Evolutionary conservation across 2,329 filamentous ascomycete species (phyloP).

Genomic region (Aspergillus sp.): DNA sequence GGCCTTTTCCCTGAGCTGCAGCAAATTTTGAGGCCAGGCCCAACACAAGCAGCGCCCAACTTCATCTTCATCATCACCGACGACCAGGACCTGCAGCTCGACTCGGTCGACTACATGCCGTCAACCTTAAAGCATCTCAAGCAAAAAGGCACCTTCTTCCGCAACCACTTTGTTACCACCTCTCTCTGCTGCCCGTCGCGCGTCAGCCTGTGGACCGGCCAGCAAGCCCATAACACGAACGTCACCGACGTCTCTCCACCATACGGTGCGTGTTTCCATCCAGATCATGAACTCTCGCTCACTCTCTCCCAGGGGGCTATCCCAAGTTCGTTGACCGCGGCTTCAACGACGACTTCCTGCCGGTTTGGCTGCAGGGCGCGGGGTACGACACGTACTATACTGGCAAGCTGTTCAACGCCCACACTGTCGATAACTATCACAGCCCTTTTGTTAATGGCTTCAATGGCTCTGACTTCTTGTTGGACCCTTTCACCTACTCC

Average conservation of each 20-base stretch:
- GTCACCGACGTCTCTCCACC: slow-evolving; percentile 52
- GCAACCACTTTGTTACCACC: slow-evolving; percentile 61
- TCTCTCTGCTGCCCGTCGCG: slow-evolving; percentile 66
- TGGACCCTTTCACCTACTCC: slow-evolving; percentile 67
- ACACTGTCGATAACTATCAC: slow-evolving; percentile 62
- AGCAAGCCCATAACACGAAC: slow-evolving; percentile 67
- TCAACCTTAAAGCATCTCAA: slow-evolving; percentile 1
- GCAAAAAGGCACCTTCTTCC: slow-evolving; percentile 57
- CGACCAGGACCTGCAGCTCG: slow-evolving; percentile 57
- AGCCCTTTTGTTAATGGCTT: slow-evolving; percentile 59
- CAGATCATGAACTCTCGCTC: background rate
- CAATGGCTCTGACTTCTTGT: slow-evolving; percentile 58
- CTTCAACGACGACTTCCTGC: slow-evolving; percentile 66
- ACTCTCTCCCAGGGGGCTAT: slow-evolving; percentile 43
- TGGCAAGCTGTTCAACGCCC: slow-evolving; percentile 68
- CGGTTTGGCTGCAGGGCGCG: slow-evolving; percentile 67
- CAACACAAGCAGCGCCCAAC: slow-evolving; percentile 44
- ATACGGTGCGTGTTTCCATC: slow-evolving; percentile 17
- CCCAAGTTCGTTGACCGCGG: slow-evolving; percentile 66
- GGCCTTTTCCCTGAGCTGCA: background rate
- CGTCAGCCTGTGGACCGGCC: slow-evolving; percentile 63
- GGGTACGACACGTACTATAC: slow-evolving; percentile 70
- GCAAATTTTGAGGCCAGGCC: background rate
- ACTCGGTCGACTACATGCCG: slow-evolving; percentile 54
- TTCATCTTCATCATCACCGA: slow-evolving; percentile 68